A percentile compares a stretch with the other conserved stretches of the same genome.
phyloP scores from a whole-genome alignment of 495 filamentous ascomycete species.

The Hamigera avellanea region DNA sequence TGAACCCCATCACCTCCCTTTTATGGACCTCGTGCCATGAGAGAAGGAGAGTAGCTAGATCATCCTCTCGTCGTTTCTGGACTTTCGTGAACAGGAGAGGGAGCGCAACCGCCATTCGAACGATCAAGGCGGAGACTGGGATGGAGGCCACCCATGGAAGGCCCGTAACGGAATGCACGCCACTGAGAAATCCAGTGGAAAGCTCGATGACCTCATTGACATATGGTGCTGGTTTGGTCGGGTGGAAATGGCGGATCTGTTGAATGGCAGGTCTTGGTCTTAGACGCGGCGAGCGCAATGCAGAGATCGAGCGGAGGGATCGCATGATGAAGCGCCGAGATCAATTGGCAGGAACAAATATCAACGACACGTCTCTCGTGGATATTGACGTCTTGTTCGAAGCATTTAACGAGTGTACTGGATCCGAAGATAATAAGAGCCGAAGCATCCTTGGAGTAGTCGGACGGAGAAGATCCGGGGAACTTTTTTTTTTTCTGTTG shows the following conservation, averaged over 20 bases:
- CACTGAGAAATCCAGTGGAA: constrained; percentile 45
- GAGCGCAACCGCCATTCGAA: constrained; percentile 47
- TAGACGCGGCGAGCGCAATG: constrained; percentile 3
- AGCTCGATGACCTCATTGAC: constrained; percentile 36
- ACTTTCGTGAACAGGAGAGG: constrained; percentile 46
- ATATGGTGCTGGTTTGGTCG: constrained; percentile 25
- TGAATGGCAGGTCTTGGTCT: constrained; percentile 2
- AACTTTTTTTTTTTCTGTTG: too few relatives aligned
- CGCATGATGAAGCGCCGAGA: constrained; percentile 4
- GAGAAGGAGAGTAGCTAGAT: constrained; percentile 37
- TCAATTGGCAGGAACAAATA: too few relatives aligned
- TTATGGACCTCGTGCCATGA: too few relatives aligned
- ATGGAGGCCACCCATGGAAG: constrained; percentile 63
- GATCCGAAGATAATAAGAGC: too few relatives aligned
- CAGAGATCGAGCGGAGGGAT: constrained; percentile 6
- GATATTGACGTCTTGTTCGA: too few relatives aligned
- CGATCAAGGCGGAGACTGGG: constrained; percentile 53
- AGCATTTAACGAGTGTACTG: too few relatives aligned
- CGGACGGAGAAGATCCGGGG: too few relatives aligned
- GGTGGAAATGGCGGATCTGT: constrained; percentile 35
- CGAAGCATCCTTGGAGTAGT: too few relatives aligned
- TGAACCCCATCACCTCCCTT: too few relatives aligned
- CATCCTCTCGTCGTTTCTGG: constrained; percentile 26
- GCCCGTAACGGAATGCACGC: constrained; percentile 44
- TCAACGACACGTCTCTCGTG: too few relatives aligned